Evolutionary conservation across 768 basidiomycete species (phyloP).

Genomic region (Galerina sulciceps): DNA sequence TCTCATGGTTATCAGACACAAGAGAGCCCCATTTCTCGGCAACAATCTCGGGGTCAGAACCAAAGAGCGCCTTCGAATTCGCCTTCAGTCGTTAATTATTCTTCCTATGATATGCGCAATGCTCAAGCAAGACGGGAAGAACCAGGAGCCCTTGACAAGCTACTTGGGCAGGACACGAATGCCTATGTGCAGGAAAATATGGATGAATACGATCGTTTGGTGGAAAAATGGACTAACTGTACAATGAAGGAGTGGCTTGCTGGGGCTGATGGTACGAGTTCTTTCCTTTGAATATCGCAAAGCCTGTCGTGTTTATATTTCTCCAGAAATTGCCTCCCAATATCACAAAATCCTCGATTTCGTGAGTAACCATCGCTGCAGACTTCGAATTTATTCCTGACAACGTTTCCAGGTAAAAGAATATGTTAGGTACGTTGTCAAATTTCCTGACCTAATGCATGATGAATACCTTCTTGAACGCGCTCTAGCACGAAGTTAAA

Average conservation of each 20-base stretch:
- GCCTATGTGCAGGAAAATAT: constrained; percentile 41
- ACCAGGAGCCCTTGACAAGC: constrained; percentile 33
- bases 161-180: constrained; percentile 50
- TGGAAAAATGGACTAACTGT: constrained; percentile 54
- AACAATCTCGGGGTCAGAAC: not conserved
- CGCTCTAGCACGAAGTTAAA: constrained; percentile 45
- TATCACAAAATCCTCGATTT: constrained; percentile 53
- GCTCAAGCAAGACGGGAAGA: not conserved
- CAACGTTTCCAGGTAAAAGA: constrained; percentile 43
- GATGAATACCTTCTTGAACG: not conserved
- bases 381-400: not conserved
- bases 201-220: constrained; percentile 47
- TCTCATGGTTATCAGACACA: not conserved
- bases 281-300: not conserved
- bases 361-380: constrained; percentile 34
- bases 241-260: constrained; percentile 57
- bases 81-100: not conserved
- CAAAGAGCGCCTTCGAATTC: not conserved
- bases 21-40: not conserved
- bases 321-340: constrained; percentile 43
- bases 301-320: not conserved
- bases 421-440: constrained; percentile 41
- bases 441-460: not conserved
- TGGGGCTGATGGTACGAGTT: constrained; percentile 51
- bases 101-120: not conserved